Percentiles rank a stretch among this genome's conserved stretches.
These are phyloP conservation scores for Chenopodium album DNA, from an alignment of 148 eudicot genomes.

Conservation along the genomic window DNA sequence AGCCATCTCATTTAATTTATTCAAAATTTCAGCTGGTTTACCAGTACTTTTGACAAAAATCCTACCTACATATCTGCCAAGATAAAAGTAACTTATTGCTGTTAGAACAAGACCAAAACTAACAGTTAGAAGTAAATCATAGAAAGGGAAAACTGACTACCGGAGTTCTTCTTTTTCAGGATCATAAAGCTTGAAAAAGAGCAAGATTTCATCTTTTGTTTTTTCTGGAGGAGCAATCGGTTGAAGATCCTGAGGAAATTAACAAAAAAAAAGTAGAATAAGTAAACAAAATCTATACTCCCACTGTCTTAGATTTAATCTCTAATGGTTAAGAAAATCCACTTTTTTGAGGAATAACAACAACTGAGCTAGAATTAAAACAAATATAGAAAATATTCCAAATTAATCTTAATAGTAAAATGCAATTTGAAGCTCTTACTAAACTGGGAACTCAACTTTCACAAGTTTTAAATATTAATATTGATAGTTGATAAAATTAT, in stretches of 20 bases:
- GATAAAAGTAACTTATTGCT: slow-evolving; percentile 17
- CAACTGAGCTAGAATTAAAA: background rate
- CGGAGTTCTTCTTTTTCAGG: slow-evolving; percentile 85
- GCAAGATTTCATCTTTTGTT: slow-evolving; percentile 83
- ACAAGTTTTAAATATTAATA: too few species aligned
- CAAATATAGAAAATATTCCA: too few species aligned
- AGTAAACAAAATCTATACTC: background rate
- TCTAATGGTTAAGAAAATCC: background rate
- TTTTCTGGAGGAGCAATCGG: slow-evolving; percentile 70
- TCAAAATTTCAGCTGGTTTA: slow-evolving; percentile 63
- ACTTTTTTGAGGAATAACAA: too few species aligned
- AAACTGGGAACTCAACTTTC: background rate
- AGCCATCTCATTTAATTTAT: slow-evolving; percentile 72
- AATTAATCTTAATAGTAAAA: background rate
- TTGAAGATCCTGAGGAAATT: slow-evolving; percentile 48
- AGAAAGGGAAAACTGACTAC: slow-evolving; percentile 30
- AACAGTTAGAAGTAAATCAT: background rate
- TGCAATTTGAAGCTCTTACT: background rate
- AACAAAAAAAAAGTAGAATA: background rate
- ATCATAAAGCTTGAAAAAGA: slow-evolving; percentile 92
- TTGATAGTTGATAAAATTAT: background rate
- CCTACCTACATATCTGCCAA: slow-evolving; percentile 80
- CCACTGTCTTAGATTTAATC: background rate
- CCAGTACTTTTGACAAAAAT: slow-evolving; percentile 60
- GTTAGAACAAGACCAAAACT: background rate